A percentile compares a stretch with the other conserved stretches of the same genome.
These are phyloP conservation scores for Leptodontidium sp. DNA, from an alignment of 2,329 filamentous ascomycete species.

Conservation along the genomic window DNA sequence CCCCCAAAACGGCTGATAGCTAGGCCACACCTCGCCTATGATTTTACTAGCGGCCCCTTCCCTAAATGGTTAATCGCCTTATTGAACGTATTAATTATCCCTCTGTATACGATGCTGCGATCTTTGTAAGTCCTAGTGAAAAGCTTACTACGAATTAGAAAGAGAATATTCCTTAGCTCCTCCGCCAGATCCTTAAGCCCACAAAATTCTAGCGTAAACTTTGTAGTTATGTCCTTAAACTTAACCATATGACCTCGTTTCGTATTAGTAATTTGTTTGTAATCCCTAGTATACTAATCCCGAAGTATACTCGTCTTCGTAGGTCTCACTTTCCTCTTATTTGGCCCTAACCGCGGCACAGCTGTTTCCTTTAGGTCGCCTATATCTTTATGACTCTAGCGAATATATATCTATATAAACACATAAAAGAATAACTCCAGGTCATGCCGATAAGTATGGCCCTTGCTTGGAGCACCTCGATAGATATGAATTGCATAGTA, in stretches of 20 bases:
- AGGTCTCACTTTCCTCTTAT: background rate
- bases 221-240: conserved; percentile 33
- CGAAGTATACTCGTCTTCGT: conserved; percentile 27
- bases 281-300: conserved; percentile 43
- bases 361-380: background rate
- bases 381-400: conserved; percentile 30
- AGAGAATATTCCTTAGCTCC: conserved; percentile 42
- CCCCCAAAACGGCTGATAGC: background rate
- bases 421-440: conserved; percentile 16
- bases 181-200: conserved; percentile 28
- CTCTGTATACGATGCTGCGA: conserved; percentile 36
- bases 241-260: conserved; percentile 29
- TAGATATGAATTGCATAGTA: too few species aligned
- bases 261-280: conserved; percentile 37
- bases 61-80: conserved; percentile 28
- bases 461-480: too few species aligned
- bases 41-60: conserved; percentile 26
- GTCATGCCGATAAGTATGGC: too few species aligned
- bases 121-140: conserved; percentile 37
- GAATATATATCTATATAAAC: conserved; percentile 43
- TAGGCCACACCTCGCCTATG: conserved; percentile 17
- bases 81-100: conserved; percentile 32
- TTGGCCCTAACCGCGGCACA: background rate
- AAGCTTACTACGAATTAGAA: conserved; percentile 39
- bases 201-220: conserved; percentile 28